Conservation (phyloP, 495 filamentous ascomycete species). For the Aspergillus incahuasiensis region DNA sequence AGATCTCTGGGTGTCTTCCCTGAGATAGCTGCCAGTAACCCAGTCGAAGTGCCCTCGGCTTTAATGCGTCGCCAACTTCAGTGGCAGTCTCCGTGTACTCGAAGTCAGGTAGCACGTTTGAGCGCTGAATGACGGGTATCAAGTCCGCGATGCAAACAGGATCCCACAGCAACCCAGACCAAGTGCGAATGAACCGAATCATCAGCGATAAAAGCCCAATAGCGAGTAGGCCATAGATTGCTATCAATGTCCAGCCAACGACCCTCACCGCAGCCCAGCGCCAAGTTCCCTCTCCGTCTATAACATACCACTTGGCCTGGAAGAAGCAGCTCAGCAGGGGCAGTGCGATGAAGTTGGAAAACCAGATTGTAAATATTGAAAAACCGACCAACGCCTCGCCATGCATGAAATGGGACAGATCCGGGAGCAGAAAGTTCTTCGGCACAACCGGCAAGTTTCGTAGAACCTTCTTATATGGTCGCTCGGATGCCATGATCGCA, state of each 20-base stretch:
- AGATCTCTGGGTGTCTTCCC: slow-evolving; percentile 49
- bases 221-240: slow-evolving; percentile 62
- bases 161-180: slow-evolving; percentile 81
- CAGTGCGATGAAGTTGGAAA: slow-evolving; percentile 57
- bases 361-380: slow-evolving; percentile 55
- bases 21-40: slow-evolving; percentile 73
- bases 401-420: slow-evolving; percentile 51
- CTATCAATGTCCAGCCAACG: slow-evolving; percentile 74
- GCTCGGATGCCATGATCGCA: slow-evolving; percentile 62
- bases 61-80: slow-evolving; percentile 43
- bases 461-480: slow-evolving; percentile 31
- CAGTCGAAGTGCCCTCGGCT: slow-evolving; percentile 55
- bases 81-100: slow-evolving; percentile 52
- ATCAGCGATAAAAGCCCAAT: slow-evolving; percentile 53
- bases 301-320: slow-evolving; percentile 50
- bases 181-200: slow-evolving; percentile 42
- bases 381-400: slow-evolving; percentile 52
- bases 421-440: slow-evolving; percentile 54
- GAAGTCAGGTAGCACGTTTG: slow-evolving; percentile 70
- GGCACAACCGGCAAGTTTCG: slow-evolving; percentile 42
- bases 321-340: slow-evolving; percentile 63
- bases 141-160: slow-evolving; percentile 75
- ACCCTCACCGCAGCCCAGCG: slow-evolving; percentile 72
- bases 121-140: slow-evolving; percentile 67
- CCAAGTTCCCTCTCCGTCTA: slow-evolving; percentile 51